Evolutionary conservation across 2,329 filamentous ascomycete genomes (phyloP), one percentile per base, ranked within the genome.

Genomic region (Capronia americana): DNA sequence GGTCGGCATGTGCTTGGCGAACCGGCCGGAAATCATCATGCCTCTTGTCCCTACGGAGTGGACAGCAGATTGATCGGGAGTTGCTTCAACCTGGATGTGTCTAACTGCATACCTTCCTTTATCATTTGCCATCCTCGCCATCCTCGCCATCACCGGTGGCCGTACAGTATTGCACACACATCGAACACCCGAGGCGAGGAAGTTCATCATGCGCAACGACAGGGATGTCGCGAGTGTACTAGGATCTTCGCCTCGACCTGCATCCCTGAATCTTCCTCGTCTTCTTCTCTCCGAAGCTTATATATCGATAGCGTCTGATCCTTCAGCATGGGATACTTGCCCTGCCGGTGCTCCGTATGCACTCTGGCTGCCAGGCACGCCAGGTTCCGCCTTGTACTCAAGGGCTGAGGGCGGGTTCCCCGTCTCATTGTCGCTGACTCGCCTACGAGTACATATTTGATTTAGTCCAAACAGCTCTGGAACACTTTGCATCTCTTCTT

Each of bases 401-500:
- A 17, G 24, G 51, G 14, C 51, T 4, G 14, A 17, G 20, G 53
- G 28, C 26, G 17, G 24, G 14, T n/a, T 23, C 6, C 44, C 28
- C 17, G 2, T 55, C 17, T 32, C 8, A 11, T 3, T 34, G 48
- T 55, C 11, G 48, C 48, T 51, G 48, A 51, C 48, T 51, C 48
- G 48, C 48, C 48, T 51, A 51, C 2, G 5, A n/a, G n/a, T n/a
- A n/a, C n/a, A n/a, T n/a, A n/a, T n/a, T n/a, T n/a, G n/a, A n/a
- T n/a, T n/a, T 53, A 53, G 50, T 53, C 53, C 53, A 55, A 55
- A 55, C 28, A 55, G 53, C 28, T 55, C 53, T 55, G 53, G 53
- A 55, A 55, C 53, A 55, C 53, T 55, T 20, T 24, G 8, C 24
- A 20, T 55, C 51, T 32, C 7, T 55, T 12, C 28, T 26, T 26